These are phyloP conservation scores for Leishmania tarentolae DNA, from an alignment of 208 protist species.

Conservation along the genomic window DNA sequence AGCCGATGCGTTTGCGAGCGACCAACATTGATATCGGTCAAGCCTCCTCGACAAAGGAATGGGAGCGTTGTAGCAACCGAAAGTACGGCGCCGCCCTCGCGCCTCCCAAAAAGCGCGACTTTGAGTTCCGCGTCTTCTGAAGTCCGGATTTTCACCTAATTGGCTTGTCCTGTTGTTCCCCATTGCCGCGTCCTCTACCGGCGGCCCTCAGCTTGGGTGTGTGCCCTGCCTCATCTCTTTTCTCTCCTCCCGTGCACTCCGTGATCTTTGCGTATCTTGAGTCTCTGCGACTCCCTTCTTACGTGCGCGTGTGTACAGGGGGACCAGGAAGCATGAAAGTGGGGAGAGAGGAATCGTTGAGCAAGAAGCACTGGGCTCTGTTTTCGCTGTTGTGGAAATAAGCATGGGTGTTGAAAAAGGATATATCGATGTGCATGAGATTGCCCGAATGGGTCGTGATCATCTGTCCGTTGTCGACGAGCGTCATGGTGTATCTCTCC, in stretches of 20 bases:
- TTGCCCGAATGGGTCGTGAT: not conserved
- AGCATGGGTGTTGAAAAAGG: not conserved
- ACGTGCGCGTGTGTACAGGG: not conserved
- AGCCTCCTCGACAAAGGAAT: constrained; percentile 58
- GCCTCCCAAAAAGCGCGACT: constrained; percentile 75
- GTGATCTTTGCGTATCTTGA: not conserved
- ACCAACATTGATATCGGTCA: constrained; percentile 77
- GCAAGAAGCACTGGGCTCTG: not conserved
- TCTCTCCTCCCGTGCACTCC: not conserved
- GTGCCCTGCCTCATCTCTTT: not conserved
- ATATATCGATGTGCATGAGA: not conserved
- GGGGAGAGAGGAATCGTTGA: not conserved
- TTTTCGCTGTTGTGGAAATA: not conserved
- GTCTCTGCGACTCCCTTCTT: not conserved
- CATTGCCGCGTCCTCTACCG: not conserved
- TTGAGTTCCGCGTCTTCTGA: constrained; percentile 90
- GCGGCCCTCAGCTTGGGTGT: not conserved
- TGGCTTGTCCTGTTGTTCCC: not conserved
- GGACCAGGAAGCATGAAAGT: not conserved
- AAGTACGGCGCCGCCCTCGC: constrained; percentile 78
- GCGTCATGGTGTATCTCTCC: not conserved
- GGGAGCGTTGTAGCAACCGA: constrained; percentile 72
- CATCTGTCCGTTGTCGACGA: not conserved
- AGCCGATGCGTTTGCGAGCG: constrained; percentile 73
- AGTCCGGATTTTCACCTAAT: not conserved